Evolutionary conservation across 192 early-diverging fungal species (phyloP).

Genomic region (Backusella luteola): DNA sequence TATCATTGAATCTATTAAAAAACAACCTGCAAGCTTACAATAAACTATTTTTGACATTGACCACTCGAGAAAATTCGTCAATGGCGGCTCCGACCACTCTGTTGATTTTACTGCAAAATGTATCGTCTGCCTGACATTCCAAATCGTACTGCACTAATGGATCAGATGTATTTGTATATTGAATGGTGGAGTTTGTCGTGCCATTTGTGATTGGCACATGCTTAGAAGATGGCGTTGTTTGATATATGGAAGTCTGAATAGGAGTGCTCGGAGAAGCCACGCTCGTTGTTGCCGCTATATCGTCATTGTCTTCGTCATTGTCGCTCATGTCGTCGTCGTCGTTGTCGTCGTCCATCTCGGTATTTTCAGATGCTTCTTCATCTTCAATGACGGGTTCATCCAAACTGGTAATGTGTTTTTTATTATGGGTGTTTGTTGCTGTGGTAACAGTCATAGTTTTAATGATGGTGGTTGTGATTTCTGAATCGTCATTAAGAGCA

Average conservation of each 20-base stretch:
- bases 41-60: conserved; percentile 25
- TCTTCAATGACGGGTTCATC: not conserved
- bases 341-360: not conserved
- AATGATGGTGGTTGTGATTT: not conserved
- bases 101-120: conserved; percentile 28
- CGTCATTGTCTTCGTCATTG: not conserved
- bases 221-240: not conserved
- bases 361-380: not conserved
- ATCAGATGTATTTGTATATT: conserved; percentile 20
- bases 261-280: not conserved
- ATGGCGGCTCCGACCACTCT: conserved; percentile 21
- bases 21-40: conserved; percentile 16
- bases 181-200: conserved; percentile 11
- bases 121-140: conserved; percentile 17
- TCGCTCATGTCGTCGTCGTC: not conserved
- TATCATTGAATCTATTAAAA: not conserved
- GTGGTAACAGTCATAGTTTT: not conserved
- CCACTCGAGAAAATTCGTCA: conserved; percentile 23
- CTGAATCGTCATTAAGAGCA: not conserved
- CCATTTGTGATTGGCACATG: not conserved
- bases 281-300: not conserved
- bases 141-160: conserved; percentile 16
- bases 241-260: not conserved
- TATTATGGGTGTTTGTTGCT: not conserved
- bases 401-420: not conserved